These are phyloP conservation scores for Babesia caballi DNA, from an alignment of 169 alveolate genomes.

Conservation along the genomic window DNA sequence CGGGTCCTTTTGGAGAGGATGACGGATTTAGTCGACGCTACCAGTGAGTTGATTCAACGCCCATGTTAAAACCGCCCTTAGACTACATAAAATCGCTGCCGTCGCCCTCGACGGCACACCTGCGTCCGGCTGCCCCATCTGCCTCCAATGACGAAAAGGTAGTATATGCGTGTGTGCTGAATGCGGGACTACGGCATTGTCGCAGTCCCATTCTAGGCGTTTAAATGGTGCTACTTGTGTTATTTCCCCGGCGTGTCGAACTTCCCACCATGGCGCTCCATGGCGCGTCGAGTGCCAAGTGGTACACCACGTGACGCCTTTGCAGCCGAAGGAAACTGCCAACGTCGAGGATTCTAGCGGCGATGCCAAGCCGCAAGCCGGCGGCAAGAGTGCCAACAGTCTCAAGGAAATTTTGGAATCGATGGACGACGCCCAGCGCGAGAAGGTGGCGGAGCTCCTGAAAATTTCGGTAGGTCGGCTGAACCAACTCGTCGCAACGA, in stretches of 20 bases:
- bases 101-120: background rate
- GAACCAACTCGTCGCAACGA: background rate
- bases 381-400: background rate
- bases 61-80: background rate
- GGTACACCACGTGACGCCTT: too few species aligned
- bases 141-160: too few species aligned
- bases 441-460: conserved; percentile 34
- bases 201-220: too few species aligned
- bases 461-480: conserved; percentile 12
- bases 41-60: conserved; percentile 8
- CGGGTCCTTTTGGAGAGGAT: conserved; percentile 42
- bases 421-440: conserved; percentile 28
- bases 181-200: too few species aligned
- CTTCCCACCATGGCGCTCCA: too few species aligned
- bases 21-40: conserved; percentile 58
- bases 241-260: too few species aligned
- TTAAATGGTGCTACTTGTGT: too few species aligned
- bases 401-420: conserved; percentile 28
- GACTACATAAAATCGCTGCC: conserved; percentile 11
- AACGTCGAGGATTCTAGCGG: background rate
- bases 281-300: too few species aligned
- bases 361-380: background rate
- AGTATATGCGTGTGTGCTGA: too few species aligned
- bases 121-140: too few species aligned
- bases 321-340: background rate